Evolutionary conservation across 1,284 basidiomycete genomes (phyloP).

Genomic region (Fomitiporia mediterranea): DNA sequence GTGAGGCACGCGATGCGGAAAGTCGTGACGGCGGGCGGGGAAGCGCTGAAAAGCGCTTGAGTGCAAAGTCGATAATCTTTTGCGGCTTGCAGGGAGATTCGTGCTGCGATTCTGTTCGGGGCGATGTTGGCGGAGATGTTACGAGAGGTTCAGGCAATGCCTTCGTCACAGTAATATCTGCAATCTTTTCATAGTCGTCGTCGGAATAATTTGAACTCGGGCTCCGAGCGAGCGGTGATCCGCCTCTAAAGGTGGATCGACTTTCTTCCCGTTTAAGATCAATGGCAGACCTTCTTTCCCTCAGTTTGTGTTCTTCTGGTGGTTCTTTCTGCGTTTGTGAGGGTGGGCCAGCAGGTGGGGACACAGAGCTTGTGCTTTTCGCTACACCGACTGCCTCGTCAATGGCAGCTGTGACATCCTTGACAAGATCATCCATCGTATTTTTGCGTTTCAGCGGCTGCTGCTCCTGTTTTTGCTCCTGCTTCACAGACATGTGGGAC

Average conservation of each 20-base stretch:
- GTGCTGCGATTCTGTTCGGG: slow-evolving; percentile 14
- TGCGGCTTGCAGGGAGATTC: slow-evolving; percentile 26
- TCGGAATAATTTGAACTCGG: slow-evolving; percentile 15
- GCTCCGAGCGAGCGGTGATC: background rate
- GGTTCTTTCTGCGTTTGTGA: slow-evolving; percentile 9
- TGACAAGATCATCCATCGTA: slow-evolving; percentile 32
- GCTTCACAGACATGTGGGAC: slow-evolving; percentile 22
- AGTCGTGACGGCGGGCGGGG: slow-evolving; percentile 37
- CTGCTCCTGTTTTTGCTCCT: slow-evolving; percentile 8
- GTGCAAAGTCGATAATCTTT: slow-evolving; percentile 30
- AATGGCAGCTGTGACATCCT: slow-evolving; percentile 30
- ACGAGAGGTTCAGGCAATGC: slow-evolving; percentile 6
- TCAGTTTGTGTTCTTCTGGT: slow-evolving; percentile 15
- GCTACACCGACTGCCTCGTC: slow-evolving; percentile 30
- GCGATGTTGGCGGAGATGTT: background rate
- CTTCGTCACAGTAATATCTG: background rate
- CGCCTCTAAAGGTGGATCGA: slow-evolving; percentile 17
- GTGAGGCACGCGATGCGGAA: slow-evolving; percentile 32
- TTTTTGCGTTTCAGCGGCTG: slow-evolving; percentile 17
- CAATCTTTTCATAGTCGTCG: slow-evolving; percentile 1
- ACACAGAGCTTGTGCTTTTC: slow-evolving; percentile 27
- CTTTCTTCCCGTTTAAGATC: slow-evolving; percentile 16
- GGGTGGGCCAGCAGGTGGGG: slow-evolving; percentile 26
- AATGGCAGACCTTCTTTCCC: slow-evolving; percentile 11
- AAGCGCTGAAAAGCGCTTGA: slow-evolving; percentile 59